Evolutionary conservation across 768 basidiomycete species (phyloP).

Genomic region (Collybia nuda): DNA sequence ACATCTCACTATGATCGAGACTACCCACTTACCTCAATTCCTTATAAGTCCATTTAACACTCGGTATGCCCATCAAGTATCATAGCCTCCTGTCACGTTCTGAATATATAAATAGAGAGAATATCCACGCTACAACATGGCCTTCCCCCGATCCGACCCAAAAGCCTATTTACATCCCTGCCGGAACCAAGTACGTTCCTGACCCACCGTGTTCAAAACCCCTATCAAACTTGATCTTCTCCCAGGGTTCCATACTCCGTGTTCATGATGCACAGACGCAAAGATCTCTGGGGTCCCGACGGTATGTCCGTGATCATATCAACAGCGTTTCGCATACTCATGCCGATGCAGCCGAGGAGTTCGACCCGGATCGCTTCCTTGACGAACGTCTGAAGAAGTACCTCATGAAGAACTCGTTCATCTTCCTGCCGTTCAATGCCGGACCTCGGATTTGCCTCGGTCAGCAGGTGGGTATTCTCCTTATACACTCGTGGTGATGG

Average conservation of each 20-base stretch:
- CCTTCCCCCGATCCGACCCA: conserved; percentile 41
- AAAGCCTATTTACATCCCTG: conserved; percentile 55
- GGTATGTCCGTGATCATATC: conserved; percentile 32
- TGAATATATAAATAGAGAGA: conserved; percentile 32
- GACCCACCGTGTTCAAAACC: not conserved
- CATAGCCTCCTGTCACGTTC: not conserved
- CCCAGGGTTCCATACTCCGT: conserved; percentile 51
- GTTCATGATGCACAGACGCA: conserved; percentile 64
- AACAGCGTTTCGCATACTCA: not conserved
- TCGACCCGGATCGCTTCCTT: conserved; percentile 72
- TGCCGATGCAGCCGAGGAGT: conserved; percentile 48
- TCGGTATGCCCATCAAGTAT: conserved; percentile 25
- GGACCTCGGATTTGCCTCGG: conserved; percentile 61
- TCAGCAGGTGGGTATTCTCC: conserved; percentile 42
- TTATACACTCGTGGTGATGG: too few species aligned
- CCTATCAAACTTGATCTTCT: not conserved
- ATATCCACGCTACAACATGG: conserved; percentile 47
- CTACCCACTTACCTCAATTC: not conserved
- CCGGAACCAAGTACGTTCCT: conserved; percentile 39
- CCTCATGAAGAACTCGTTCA: conserved; percentile 62
- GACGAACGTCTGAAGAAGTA: conserved; percentile 64
- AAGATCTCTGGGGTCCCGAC: conserved; percentile 72
- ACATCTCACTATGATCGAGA: not conserved
- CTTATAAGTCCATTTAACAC: conserved; percentile 45
- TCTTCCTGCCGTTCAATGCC: conserved; percentile 69